These are phyloP conservation scores for Trypanosoma melophagium DNA, from an alignment of 208 protist species.

Conservation along the genomic window DNA sequence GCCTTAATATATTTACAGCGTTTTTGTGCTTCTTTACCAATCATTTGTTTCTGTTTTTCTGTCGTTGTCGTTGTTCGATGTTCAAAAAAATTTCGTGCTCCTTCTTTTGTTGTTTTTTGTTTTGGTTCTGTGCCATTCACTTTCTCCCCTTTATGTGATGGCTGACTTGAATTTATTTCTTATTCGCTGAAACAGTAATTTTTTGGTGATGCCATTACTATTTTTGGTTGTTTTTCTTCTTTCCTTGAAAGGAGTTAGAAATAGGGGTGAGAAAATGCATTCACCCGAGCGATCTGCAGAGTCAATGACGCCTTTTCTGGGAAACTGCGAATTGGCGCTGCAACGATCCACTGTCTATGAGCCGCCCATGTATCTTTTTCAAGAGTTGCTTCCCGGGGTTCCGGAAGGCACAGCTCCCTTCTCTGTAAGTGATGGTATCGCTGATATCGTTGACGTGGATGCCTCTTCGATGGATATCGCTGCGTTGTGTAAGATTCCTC, in stretches of 20 bases:
- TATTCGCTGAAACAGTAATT: no score
- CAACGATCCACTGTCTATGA: slow-evolving; percentile 67
- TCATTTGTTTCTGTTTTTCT: neutral
- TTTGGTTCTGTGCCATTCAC: no score
- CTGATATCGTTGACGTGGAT: slow-evolving; percentile 67
- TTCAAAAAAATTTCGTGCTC: no score
- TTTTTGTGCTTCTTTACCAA: neutral
- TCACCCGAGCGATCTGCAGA: neutral
- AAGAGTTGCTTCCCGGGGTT: slow-evolving; percentile 73
- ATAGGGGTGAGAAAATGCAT: slow-evolving; percentile 13
- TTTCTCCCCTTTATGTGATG: no score
- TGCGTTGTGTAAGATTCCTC: slow-evolving; percentile 40
- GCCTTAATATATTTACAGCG: no score
- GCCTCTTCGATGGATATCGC: slow-evolving; percentile 75
- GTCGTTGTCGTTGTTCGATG: slow-evolving; percentile 1
- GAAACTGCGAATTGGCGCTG: slow-evolving; percentile 66
- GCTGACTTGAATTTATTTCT: no score
- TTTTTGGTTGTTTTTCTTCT: slow-evolving; percentile 9
- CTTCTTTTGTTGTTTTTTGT: neutral
- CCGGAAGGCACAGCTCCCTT: slow-evolving; percentile 60
- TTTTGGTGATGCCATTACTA: no score
- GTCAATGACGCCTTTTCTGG: slow-evolving; percentile 37
- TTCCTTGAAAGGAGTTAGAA: neutral
- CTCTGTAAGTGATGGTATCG: slow-evolving; percentile 74
- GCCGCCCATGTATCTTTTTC: slow-evolving; percentile 87